Conservation (phyloP, 345 rosid species). For the Durio zibethinus region DNA sequence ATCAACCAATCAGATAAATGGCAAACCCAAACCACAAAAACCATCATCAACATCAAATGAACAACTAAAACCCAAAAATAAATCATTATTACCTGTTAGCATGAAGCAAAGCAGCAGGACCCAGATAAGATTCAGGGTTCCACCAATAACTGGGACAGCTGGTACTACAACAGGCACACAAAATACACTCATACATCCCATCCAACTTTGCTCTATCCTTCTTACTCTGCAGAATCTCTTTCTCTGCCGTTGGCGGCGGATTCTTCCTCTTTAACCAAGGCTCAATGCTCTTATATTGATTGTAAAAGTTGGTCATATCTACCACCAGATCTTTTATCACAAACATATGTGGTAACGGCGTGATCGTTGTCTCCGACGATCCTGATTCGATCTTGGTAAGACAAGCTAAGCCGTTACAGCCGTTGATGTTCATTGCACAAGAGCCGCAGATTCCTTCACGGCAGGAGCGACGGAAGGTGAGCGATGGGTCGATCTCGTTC, state of each 20-base stretch:
- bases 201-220: constrained; percentile 86
- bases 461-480: constrained; percentile 94
- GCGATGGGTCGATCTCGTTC: constrained; percentile 89
- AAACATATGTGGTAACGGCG: constrained; percentile 91
- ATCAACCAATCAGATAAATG: not conserved
- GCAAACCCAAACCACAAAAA: not conserved
- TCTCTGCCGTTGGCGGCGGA: constrained; percentile 54
- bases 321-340: constrained; percentile 95
- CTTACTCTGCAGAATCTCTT: constrained; percentile 89
- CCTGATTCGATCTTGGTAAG: constrained; percentile 67
- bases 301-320: constrained; percentile 93
- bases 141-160: constrained; percentile 99
- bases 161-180: constrained; percentile 92
- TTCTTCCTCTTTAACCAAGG: constrained; percentile 98
- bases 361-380: constrained; percentile 38
- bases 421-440: constrained; percentile 95
- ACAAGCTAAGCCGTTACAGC: constrained; percentile 92
- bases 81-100: constrained; percentile 62
- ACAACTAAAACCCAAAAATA: not conserved
- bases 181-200: constrained; percentile 95
- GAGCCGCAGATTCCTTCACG: constrained; percentile 98
- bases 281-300: constrained; percentile 96
- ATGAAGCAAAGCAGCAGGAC: constrained; percentile 91
- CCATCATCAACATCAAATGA: not conserved
- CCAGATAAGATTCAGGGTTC: constrained; percentile 93